Conservation (phyloP, 257 asterid genomes). For the Solanum sitiens region DNA sequence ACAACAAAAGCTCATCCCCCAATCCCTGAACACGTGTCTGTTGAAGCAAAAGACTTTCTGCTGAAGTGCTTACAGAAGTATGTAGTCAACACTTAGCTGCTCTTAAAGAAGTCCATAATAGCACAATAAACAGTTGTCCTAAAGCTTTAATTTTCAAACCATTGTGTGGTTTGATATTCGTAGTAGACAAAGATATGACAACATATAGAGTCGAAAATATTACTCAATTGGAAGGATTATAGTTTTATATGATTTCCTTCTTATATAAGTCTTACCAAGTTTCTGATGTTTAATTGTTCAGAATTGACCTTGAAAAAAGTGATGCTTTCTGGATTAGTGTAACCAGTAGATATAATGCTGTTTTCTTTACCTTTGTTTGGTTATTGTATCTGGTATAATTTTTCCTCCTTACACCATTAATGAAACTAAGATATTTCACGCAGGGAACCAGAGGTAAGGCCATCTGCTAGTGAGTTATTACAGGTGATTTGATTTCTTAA, state of each 20-base stretch:
- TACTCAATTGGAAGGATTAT: not conserved
- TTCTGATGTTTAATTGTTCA: not conserved
- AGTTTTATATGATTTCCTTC: not conserved
- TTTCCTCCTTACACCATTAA: not conserved
- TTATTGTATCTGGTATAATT: slow-evolving; percentile 9
- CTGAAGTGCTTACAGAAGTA: slow-evolving; percentile 91
- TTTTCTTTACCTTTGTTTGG: not conserved
- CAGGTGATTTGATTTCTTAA: slow-evolving; percentile 35
- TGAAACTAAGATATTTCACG: not conserved
- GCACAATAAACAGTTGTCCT: not conserved
- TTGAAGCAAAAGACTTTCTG: slow-evolving; percentile 82
- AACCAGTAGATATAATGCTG: not conserved
- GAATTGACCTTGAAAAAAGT: not conserved
- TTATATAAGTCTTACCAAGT: not conserved
- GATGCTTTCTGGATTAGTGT: not conserved
- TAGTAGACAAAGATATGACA: not conserved
- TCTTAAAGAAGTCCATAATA: not conserved
- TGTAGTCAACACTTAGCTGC: slow-evolving; percentile 1
- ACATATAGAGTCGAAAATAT: not conserved
- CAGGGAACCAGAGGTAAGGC: slow-evolving; percentile 88
- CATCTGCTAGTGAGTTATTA: slow-evolving; percentile 80
- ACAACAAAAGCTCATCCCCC: slow-evolving; percentile 99
- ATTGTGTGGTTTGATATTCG: not conserved
- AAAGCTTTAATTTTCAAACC: not conserved
- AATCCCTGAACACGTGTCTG: slow-evolving; percentile 90